Evolutionary conservation across 2,329 filamentous ascomycete genomes (phyloP).

Genomic region (Ophiostoma australiae): DNA sequence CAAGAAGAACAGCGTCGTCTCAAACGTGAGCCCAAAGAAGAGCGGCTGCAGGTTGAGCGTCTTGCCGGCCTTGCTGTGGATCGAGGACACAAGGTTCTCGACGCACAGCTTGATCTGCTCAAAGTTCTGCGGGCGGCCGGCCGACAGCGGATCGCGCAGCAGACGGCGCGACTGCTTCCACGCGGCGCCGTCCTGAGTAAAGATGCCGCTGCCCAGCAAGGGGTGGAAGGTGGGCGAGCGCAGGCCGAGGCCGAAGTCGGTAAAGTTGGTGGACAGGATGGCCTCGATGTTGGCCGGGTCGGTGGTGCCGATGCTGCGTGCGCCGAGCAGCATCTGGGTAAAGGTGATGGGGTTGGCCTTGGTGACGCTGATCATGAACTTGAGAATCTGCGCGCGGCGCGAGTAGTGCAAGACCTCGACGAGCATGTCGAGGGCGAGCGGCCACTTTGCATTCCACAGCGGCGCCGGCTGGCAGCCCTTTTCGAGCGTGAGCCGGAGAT

Average conservation of each 20-base stretch:
- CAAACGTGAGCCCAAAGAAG: conserved; percentile 20
- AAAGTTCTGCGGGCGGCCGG: conserved; percentile 12
- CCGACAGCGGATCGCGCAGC: conserved; percentile 18
- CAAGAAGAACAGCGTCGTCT: conserved; percentile 14
- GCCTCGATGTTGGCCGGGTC: conserved; percentile 13
- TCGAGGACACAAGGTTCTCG: neutral
- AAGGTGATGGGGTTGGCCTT: conserved; percentile 7
- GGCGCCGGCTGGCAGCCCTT: conserved; percentile 4
- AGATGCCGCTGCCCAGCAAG: conserved; percentile 24
- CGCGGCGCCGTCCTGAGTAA: conserved; percentile 15
- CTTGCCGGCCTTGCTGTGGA: neutral
- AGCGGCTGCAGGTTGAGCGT: conserved; percentile 16
- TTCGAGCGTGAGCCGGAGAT: neutral
- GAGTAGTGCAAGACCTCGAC: neutral
- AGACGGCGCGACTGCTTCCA: conserved; percentile 20
- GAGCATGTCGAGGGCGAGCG: conserved; percentile 13
- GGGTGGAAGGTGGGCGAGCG: conserved; percentile 23
- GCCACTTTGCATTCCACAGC: conserved; percentile 11
- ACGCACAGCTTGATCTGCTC: conserved; percentile 17
- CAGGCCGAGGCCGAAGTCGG: conserved; percentile 36
- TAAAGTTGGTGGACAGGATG: conserved; percentile 38
- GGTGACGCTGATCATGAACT: conserved; percentile 6
- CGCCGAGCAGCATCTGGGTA: conserved; percentile 6
- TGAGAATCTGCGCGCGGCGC: neutral
- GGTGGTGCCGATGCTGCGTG: conserved; percentile 9